Base-by-base conservation (phyloP, 805 yeast genomes). In the Cyberlindnera mississippiensis region DNA sequence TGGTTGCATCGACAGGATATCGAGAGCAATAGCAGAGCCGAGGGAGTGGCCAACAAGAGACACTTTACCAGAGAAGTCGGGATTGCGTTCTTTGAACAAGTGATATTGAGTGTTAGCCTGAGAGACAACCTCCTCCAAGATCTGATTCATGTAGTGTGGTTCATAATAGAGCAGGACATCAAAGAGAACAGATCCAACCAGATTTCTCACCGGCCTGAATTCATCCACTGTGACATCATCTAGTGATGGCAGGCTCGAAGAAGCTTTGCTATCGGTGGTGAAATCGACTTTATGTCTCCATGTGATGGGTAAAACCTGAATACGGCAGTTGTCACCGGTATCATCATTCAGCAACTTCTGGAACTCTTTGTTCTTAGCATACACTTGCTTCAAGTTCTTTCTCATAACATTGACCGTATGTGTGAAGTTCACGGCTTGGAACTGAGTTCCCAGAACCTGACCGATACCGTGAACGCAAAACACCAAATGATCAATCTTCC, bases 381-480 rank as follows among this genome's bases (percentile, higher is more conserved):
- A 75, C 4, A 79, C 73, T 6, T 64, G 63, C 50, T 78, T 80
- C 68, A 85, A 67, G 35, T 80, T 73, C 29, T 72, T 70, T 44
- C 62, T 51, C 48, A 90, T 61, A 26, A 74, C 70, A 53, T 84
- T 85, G 27, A 88, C 76, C 28, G 89, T 89, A 57, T 89, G 96
- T 8, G 88, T 80, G 66, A 91, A 93, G 61, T 87, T 87, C 19
- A 91, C 82, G 38, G 83, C 80, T 52, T 89, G 90, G 56, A 83
- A 80, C 54, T 77, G 77, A 35, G 79, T 70, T 2, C 96, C 95
- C 38, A 93, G 66, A 14, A 81, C 76, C 62, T 91, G 99, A 2
- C 98, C 99, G 46, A 91, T 86, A 0, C 99, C 99, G 65, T 91
- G 99, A 22, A 91, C 76, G 57, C 96, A 88, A n/a, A 91, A 67